phyloP scores from a whole-genome alignment of 2,329 filamentous ascomycete genomes.

The Sphaerostilbella broomeana region DNA sequence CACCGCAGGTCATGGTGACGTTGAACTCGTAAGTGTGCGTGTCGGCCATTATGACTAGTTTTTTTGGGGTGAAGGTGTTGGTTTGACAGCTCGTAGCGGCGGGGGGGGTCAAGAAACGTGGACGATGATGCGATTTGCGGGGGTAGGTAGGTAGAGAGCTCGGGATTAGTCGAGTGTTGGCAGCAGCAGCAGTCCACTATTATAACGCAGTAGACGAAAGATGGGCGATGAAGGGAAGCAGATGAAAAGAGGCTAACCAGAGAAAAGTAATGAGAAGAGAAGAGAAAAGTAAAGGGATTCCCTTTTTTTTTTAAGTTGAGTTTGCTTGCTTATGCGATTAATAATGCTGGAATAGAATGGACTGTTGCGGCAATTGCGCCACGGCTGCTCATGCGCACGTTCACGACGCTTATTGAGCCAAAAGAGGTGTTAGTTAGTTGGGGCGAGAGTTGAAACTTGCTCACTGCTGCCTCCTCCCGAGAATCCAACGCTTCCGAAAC shows the following conservation, averaged over 20 bases:
- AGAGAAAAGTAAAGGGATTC: background rate
- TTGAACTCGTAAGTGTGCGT: conserved; percentile 92
- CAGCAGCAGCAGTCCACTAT: background rate
- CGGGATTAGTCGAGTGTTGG: background rate
- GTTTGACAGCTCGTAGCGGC: no score
- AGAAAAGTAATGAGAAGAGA: background rate
- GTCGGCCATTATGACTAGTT: conserved; percentile 53
- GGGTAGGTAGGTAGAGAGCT: background rate
- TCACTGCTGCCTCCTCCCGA: no score
- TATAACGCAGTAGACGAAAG: background rate
- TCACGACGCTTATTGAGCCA: no score
- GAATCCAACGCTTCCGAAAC: no score
- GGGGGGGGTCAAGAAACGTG: no score
- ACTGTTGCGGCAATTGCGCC: conserved; percentile 7
- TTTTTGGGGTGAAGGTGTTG: background rate
- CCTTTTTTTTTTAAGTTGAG: no score
- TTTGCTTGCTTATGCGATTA: no score
- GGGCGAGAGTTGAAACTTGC: conserved; percentile 6
- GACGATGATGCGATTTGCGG: no score
- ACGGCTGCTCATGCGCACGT: no score
- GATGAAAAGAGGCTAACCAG: background rate
- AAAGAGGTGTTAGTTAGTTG: no score
- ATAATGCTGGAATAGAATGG: conserved; percentile 8
- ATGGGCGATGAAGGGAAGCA: background rate
- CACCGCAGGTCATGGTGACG: conserved; percentile 88